Conservation (phyloP, 805 yeast genomes). For the Schwanniomyces pseudopolymorphus region DNA sequence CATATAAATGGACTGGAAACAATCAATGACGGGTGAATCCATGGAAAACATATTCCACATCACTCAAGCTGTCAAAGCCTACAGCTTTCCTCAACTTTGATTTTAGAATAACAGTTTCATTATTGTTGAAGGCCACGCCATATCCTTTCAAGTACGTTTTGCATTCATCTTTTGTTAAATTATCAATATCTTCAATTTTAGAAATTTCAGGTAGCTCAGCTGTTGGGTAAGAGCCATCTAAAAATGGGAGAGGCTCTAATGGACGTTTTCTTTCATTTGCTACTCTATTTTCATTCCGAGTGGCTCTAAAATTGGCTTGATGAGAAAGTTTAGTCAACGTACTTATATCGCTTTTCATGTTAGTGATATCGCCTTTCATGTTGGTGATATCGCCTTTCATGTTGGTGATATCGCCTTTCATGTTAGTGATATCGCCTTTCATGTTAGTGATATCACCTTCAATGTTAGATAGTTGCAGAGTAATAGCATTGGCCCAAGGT, state of each 20-base stretch:
- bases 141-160: constrained; percentile 1
- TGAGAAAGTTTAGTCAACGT: too few species aligned
- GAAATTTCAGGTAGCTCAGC: neutral
- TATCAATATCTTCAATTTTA: constrained; percentile 1
- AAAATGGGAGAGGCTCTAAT: neutral
- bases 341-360: neutral
- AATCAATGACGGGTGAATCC: neutral
- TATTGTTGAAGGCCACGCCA: neutral
- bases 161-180: neutral
- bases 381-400: neutral
- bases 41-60: neutral
- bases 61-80: neutral
- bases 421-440: neutral
- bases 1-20: constrained; percentile 26
- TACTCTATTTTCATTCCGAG: neutral
- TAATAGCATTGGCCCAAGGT: neutral
- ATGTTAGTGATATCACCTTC: neutral
- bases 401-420: neutral
- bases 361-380: neutral
- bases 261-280: neutral
- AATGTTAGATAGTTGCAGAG: neutral
- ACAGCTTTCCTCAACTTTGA: neutral
- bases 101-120: constrained; percentile 1
- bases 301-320: too few species aligned
- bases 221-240: neutral